Percentiles rank a stretch among this genome's conserved stretches.
Conservation (phyloP, 2,329 filamentous ascomycete species). For the Curvularia hawaiiensis region DNA sequence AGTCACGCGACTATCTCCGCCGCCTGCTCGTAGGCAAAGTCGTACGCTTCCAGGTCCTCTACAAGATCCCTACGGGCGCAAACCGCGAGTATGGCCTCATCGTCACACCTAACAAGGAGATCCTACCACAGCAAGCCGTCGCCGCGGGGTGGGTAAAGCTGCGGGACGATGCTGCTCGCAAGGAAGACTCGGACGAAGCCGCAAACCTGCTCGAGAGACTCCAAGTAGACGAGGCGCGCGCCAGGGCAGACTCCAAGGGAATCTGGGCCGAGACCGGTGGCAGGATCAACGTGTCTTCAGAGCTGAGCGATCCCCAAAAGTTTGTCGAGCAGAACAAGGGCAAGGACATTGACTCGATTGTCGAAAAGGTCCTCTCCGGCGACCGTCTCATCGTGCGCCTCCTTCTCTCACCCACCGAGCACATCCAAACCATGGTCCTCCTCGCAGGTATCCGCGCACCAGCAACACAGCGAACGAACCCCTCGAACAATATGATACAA, state of each 20-base stretch:
- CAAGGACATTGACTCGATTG: conserved; percentile 75
- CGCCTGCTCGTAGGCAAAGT: conserved; percentile 83
- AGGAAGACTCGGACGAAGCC: conserved; percentile 82
- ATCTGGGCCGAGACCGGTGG: conserved; percentile 73
- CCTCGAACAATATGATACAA: conserved; percentile 78
- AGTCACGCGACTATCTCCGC: conserved; percentile 91
- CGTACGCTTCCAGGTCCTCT: conserved; percentile 82
- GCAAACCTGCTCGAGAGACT: conserved; percentile 75
- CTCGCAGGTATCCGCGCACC: conserved; percentile 89
- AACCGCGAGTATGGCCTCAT: conserved; percentile 88
- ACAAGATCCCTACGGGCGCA: conserved; percentile 77
- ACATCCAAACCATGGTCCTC: conserved; percentile 86
- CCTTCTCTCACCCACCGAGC: conserved; percentile 78
- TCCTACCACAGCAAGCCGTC: conserved; percentile 79
- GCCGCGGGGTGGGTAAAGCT: conserved; percentile 92
- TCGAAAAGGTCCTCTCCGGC: conserved; percentile 90
- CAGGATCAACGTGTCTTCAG: conserved; percentile 77
- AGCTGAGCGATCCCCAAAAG: conserved; percentile 73
- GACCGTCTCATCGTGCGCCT: conserved; percentile 88
- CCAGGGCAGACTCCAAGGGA: conserved; percentile 79
- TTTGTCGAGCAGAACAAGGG: conserved; percentile 87
- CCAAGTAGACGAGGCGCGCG: conserved; percentile 75
- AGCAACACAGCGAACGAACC: conserved; percentile 82
- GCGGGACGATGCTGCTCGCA: conserved; percentile 89
- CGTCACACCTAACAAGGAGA: conserved; percentile 71